Base-by-base conservation (phyloP, 2,329 filamentous ascomycete species). In the Fusarium ramigenum region DNA sequence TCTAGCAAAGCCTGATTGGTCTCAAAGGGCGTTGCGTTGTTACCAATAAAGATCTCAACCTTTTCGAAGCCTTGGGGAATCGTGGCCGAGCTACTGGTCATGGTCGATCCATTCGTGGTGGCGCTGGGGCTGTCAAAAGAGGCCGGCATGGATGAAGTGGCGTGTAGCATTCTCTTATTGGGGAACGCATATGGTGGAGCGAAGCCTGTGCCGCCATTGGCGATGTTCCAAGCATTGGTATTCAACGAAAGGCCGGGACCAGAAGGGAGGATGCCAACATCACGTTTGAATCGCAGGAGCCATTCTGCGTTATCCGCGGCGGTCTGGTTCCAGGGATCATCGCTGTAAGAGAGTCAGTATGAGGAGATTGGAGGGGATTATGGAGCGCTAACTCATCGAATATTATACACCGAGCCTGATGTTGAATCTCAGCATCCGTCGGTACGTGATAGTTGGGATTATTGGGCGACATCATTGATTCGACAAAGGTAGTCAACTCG, bases 121-220 rank as follows among this genome's bases (percentile, higher is more conserved):
- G n/a, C n/a, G n/a, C n/a, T n/a, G n/a, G n/a, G n/a, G n/a, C n/a
- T n/a, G n/a, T n/a, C n/a, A n/a, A n/a, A n/a, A n/a, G n/a, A n/a
- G n/a, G n/a, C n/a, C 4, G 46, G 14, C 0, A 10, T 6, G 15
- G 46, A 32, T 4, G 47, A 34, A 23, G 21, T 19, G 1, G 10
- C 28, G 11, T 23, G 47, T 2, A 32, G 30, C 47, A 50, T 23
- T 9, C 4, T 23, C 21, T 50, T 9, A 1, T 50, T 18, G 1
- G 47, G 47, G 16, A 50, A 50, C 1, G 15, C 30, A 2, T 7
- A 50, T 12, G 47, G 47, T 7, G 47, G 47, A 1, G 47, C 47
- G 8, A 32, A 50, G 1, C 47, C 47, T 7, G 47, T 34, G 10
- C 47, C 47, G 8, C 47, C 47, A 1, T 50, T 4, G 7, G 6